A percentile compares a stretch with the other conserved stretches of the same genome.
These are phyloP conservation scores for Phialophora chinensis DNA, from an alignment of 2,329 filamentous ascomycete species.

Conservation along the genomic window DNA sequence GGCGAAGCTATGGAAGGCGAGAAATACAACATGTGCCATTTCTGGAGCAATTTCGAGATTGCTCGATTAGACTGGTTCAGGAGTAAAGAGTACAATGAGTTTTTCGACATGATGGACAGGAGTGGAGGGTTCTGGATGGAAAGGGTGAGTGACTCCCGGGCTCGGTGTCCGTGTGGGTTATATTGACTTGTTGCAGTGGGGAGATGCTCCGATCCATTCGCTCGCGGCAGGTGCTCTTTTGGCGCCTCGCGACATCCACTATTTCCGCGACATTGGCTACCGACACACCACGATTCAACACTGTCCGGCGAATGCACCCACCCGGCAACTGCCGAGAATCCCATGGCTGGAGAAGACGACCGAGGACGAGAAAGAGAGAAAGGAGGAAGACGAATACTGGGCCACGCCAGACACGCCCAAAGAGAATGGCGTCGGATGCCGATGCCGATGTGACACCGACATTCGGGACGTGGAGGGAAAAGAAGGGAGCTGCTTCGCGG, in stretches of 20 bases:
- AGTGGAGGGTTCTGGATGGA: constrained; percentile 99
- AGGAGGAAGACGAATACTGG: constrained; percentile 97
- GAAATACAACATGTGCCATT: constrained; percentile 99
- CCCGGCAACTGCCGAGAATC: constrained; percentile 78
- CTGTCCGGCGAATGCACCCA: constrained; percentile 93
- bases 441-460: constrained; percentile 95
- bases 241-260: constrained; percentile 83
- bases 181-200: constrained; percentile 71
- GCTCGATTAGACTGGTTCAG: constrained; percentile 93
- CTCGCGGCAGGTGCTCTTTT: constrained; percentile 90
- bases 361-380: constrained; percentile 77
- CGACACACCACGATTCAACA: constrained; percentile 98
- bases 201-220: constrained; percentile 97
- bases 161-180: constrained; percentile 12
- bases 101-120: constrained; percentile 98
- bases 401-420: constrained; percentile 82
- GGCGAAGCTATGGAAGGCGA: constrained; percentile 95
- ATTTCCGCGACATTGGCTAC: constrained; percentile 99
- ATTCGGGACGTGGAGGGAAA: constrained; percentile 98
- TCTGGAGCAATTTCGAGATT: constrained; percentile 99
- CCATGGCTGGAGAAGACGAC: constrained; percentile 85
- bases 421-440: constrained; percentile 95
- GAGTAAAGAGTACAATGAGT: constrained; percentile 96
- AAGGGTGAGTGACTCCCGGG: constrained; percentile 66
- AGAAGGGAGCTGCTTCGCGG: constrained; percentile 88